Evolutionary conservation across 2,329 filamentous ascomycete species (phyloP).

Genomic region (Ciborinia camelliae): DNA sequence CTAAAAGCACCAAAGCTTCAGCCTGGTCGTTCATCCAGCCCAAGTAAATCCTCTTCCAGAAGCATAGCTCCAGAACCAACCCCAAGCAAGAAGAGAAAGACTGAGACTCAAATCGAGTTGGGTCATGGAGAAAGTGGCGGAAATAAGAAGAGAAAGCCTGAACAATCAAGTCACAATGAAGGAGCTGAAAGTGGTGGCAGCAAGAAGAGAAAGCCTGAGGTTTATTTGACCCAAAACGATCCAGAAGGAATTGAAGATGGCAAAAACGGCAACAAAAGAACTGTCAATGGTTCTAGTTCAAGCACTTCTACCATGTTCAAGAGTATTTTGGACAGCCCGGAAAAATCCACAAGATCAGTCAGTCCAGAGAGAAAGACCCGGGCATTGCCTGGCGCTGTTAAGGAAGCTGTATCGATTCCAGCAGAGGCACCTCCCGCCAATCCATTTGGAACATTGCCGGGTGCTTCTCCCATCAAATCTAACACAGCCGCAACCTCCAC

Average conservation of each 20-base stretch:
- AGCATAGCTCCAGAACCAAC: conserved; percentile 21
- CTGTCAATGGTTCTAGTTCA: conserved; percentile 29
- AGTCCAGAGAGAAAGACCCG: conserved; percentile 29
- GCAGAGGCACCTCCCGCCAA: conserved; percentile 30
- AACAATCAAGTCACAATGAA: background rate
- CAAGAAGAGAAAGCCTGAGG: conserved; percentile 36
- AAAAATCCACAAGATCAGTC: conserved; percentile 17
- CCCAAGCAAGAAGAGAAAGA: conserved; percentile 32
- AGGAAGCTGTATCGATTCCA: conserved; percentile 5
- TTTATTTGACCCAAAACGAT: conserved; percentile 33
- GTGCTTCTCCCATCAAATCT: conserved; percentile 24
- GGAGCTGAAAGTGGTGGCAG: background rate
- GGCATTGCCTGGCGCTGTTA: conserved; percentile 14
- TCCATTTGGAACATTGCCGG: conserved; percentile 31
- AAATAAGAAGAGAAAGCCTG: conserved; percentile 7
- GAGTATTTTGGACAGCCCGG: conserved; percentile 33
- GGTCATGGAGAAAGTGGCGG: background rate
- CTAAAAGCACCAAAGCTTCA: conserved; percentile 16
- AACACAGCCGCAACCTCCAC: conserved; percentile 15
- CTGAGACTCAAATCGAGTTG: conserved; percentile 29
- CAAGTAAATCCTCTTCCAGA: conserved; percentile 14
- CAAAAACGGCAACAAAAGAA: conserved; percentile 28
- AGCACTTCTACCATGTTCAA: conserved; percentile 37
- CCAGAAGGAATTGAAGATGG: conserved; percentile 25
- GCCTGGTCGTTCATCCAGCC: conserved; percentile 2